phyloP scores from a whole-genome alignment of 257 asterid species.

The Lavandula angustifolia region DNA sequence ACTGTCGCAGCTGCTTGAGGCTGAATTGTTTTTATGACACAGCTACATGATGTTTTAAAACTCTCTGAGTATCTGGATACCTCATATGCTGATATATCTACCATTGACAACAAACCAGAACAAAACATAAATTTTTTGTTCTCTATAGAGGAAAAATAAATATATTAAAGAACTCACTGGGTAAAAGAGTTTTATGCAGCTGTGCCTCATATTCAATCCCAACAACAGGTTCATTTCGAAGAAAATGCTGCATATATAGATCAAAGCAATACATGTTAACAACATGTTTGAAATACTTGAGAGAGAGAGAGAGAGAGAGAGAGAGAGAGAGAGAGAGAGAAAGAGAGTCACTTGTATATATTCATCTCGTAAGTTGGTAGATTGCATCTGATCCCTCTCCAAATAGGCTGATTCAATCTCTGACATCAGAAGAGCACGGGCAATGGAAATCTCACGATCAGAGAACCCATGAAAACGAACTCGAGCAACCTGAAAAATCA shows the following conservation, averaged over 20 bases:
- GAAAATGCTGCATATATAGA: constrained; percentile 68
- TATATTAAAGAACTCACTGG: constrained; percentile 56
- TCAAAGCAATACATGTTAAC: constrained; percentile 31
- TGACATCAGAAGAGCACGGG: constrained; percentile 78
- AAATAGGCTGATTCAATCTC: constrained; percentile 93
- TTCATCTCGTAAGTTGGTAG: constrained; percentile 84
- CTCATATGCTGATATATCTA: constrained; percentile 78
- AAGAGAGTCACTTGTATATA: constrained; percentile 62
- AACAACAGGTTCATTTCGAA: constrained; percentile 89
- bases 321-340: constrained; percentile 22
- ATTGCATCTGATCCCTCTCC: constrained; percentile 94
- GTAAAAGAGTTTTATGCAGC: constrained; percentile 85
- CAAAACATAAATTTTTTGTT: constrained; percentile 9
- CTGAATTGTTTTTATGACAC: constrained; percentile 89
- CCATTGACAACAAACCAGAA: constrained; percentile 29
- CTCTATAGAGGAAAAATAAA: constrained; percentile 18
- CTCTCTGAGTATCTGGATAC: constrained; percentile 78
- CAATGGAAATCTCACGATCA: constrained; percentile 83
- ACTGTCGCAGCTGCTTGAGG: constrained; percentile 74
- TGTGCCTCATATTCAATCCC: constrained; percentile 93
- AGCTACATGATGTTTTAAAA: constrained; percentile 68
- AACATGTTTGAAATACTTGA: constrained; percentile 22
- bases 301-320: constrained; percentile 8
- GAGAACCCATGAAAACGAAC: constrained; percentile 87
- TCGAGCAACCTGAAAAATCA: constrained; percentile 75